Evolutionary conservation across 179 eudicot genomes (phyloP).

Genomic region (Amaranthus tricolor): DNA sequence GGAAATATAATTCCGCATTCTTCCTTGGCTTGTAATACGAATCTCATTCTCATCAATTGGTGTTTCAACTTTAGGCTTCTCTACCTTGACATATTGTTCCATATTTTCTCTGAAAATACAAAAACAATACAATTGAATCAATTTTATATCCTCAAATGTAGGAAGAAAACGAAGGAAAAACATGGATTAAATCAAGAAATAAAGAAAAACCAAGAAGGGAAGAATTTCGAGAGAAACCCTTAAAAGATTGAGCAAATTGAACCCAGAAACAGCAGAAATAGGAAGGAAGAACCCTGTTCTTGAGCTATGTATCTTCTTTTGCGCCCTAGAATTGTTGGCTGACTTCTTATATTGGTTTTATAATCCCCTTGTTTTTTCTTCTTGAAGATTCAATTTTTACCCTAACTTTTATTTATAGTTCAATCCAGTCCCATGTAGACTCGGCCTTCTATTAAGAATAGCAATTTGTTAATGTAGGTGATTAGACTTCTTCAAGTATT

Average conservation of each 20-base stretch:
- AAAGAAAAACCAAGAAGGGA: too few species aligned
- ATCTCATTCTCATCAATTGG: constrained; percentile 96
- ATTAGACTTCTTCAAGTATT: too few species aligned
- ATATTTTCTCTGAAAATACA: constrained; percentile 29
- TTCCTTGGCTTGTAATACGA: constrained; percentile 94
- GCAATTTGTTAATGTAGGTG: too few species aligned
- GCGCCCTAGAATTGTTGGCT: constrained; percentile 51
- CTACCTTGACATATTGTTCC: constrained; percentile 96
- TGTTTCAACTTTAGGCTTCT: constrained; percentile 82
- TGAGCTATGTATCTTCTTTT: constrained; percentile 55
- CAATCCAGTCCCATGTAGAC: too few species aligned
- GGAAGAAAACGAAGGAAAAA: neutral
- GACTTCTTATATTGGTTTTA: constrained; percentile 27
- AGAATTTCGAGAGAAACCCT: neutral
- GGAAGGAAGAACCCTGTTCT: constrained; percentile 37
- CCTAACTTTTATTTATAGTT: constrained; percentile 33
- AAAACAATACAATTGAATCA: neutral
- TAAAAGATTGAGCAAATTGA: neutral
- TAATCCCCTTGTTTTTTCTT: constrained; percentile 14
- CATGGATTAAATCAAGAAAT: neutral
- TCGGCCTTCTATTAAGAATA: too few species aligned
- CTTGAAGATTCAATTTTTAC: constrained; percentile 23
- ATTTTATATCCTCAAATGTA: too few species aligned
- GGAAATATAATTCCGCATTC: constrained; percentile 92
- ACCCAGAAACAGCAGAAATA: neutral